Conservation (phyloP, 2,329 filamentous ascomycete species). For the Teratosphaeria epicoccoides region DNA sequence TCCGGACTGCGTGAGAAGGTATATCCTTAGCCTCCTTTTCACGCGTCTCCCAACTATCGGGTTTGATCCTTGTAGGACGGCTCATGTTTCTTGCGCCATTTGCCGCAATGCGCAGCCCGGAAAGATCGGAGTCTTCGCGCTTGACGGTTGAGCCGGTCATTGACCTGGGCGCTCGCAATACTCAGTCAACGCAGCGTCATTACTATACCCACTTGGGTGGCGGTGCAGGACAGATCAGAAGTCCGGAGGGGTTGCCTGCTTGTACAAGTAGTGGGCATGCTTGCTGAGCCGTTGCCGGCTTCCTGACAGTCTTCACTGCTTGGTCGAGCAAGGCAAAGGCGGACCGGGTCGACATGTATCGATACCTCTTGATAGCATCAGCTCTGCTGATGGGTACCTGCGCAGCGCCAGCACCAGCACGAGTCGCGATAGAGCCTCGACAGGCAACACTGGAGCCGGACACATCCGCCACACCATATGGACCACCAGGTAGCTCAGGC, state of each 20-base stretch:
- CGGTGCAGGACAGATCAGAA: neutral
- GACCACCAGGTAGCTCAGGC: constrained; percentile 27
- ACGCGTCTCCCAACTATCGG: neutral
- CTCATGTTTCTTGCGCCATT: neutral
- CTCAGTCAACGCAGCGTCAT: neutral
- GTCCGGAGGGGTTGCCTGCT: too few species aligned
- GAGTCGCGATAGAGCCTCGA: neutral
- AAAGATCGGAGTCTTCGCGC: neutral
- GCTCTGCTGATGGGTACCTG: neutral
- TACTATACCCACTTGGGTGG: neutral
- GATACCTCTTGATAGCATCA: neutral
- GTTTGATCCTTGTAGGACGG: neutral
- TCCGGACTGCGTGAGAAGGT: too few species aligned
- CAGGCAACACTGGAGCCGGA: neutral
- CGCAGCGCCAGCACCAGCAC: neutral
- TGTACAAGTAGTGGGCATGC: too few species aligned
- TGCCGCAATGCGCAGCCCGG: neutral
- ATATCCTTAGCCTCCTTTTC: too few species aligned
- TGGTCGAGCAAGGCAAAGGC: neutral
- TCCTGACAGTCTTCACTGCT: neutral
- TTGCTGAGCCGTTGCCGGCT: too few species aligned
- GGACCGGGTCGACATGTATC: neutral
- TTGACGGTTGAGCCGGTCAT: neutral
- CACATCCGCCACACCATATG: constrained; percentile 13
- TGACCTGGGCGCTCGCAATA: neutral